phyloP scores from a whole-genome alignment of 2,329 filamentous ascomycete genomes.

The Aspergillus quadricinctus region DNA sequence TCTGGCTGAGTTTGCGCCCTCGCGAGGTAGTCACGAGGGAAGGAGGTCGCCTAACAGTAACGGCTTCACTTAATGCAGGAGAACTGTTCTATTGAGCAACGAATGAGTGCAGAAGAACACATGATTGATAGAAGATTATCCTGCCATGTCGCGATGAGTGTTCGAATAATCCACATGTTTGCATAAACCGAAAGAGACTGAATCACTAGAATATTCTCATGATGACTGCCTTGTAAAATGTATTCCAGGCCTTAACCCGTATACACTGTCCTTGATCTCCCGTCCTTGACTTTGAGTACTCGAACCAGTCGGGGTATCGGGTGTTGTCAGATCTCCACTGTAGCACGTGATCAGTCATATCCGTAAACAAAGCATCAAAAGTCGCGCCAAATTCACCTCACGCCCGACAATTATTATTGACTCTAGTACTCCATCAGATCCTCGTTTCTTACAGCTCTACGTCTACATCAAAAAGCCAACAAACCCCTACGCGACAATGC shows the following conservation, averaged over 20 bases:
- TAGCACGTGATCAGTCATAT: neutral
- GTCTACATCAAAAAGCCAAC: neutral
- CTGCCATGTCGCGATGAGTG: neutral
- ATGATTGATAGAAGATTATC: conserved; percentile 6
- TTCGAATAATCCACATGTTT: conserved; percentile 5
- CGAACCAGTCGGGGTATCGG: neutral
- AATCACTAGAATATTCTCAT: neutral
- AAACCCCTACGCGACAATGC: conserved; percentile 19
- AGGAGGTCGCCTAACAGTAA: conserved; percentile 7
- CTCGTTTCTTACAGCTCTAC: neutral
- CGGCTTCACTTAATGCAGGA: conserved; percentile 12
- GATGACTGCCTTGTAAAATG: neutral
- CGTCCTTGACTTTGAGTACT: neutral
- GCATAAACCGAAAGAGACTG: neutral
- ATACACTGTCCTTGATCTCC: too few relatives aligned
- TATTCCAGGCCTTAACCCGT: neutral
- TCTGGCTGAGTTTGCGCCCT: conserved; percentile 27
- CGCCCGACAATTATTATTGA: too few relatives aligned
- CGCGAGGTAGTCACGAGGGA: conserved; percentile 26
- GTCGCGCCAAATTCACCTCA: neutral
- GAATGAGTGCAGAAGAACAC: conserved; percentile 12
- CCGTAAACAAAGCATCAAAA: neutral
- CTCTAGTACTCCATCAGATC: too few relatives aligned
- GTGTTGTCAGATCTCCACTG: neutral
- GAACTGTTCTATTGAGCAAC: conserved; percentile 18